phyloP scores from a whole-genome alignment of 176 grass and related monocot genomes.

The Phoenix dactylifera region DNA sequence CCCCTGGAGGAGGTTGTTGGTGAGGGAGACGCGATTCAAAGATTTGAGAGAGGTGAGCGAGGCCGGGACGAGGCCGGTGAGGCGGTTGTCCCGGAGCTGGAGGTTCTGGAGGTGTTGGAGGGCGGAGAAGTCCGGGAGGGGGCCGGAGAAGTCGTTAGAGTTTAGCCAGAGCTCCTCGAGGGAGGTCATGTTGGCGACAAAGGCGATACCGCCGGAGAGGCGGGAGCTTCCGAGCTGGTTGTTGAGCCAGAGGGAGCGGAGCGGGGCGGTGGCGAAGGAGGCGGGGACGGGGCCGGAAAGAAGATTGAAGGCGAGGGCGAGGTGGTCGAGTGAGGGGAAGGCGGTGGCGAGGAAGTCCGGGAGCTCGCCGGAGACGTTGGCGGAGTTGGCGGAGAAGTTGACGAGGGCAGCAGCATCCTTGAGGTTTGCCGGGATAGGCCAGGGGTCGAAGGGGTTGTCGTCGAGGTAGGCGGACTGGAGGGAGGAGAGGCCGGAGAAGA shows the following conservation, averaged over 20 bases:
- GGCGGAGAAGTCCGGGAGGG: constrained; percentile 51
- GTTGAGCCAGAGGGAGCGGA: constrained; percentile 12
- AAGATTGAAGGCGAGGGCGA: constrained; percentile 36
- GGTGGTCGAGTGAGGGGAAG: constrained; percentile 16
- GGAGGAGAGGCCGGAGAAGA: constrained; percentile 44
- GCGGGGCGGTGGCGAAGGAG: constrained; percentile 2
- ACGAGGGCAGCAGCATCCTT: constrained; percentile 4
- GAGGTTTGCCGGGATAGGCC: constrained; percentile 36
- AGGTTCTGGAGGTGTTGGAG: constrained; percentile 35
- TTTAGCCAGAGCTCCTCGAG: constrained; percentile 61
- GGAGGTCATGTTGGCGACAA: constrained; percentile 38
- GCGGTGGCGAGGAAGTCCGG: constrained; percentile 29
- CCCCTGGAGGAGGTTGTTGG: constrained; percentile 70
- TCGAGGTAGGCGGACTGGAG: constrained; percentile 44
- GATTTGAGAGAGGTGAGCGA: constrained; percentile 38
- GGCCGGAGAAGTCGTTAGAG: constrained; percentile 54
- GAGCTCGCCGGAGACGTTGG: constrained; percentile 18
- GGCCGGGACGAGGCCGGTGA: constrained; percentile 49
- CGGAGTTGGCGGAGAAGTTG: constrained; percentile 36
- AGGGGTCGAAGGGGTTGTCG: constrained; percentile 47
- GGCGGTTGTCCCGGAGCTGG: constrained; percentile 57
- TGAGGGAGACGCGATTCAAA: constrained; percentile 34
- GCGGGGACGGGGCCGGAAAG: constrained; percentile 1
- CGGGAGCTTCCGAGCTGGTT: constrained; percentile 10
- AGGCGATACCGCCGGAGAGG: constrained; percentile 19